Evolutionary conservation across 2,329 filamentous ascomycete genomes (phyloP).

Genomic region (Chaetoscypha palmicola): DNA sequence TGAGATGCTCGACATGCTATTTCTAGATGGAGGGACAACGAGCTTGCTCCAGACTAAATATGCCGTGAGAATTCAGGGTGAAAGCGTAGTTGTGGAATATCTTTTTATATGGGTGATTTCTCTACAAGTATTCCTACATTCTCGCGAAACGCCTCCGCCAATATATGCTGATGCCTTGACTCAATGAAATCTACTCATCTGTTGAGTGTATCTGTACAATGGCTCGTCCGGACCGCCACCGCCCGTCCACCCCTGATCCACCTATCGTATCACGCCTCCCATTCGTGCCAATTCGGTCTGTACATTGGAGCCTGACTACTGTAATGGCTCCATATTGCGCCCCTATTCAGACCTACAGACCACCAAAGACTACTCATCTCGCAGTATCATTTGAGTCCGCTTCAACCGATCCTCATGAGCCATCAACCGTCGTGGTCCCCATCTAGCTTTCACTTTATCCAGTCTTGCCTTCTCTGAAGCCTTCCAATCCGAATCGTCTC

Average conservation of each 20-base stretch:
- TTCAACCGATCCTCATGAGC: slow-evolving; percentile 50
- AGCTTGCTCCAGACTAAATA: too few relatives aligned
- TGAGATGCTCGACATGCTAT: too few relatives aligned
- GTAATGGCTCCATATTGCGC: neutral
- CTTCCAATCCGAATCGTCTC: slow-evolving; percentile 32
- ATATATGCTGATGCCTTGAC: slow-evolving; percentile 2
- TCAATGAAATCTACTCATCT: slow-evolving; percentile 2
- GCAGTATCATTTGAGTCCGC: slow-evolving; percentile 35
- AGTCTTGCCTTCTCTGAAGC: slow-evolving; percentile 38
- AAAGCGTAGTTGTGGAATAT: too few relatives aligned
- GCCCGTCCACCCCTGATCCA: too few relatives aligned
- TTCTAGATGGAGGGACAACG: too few relatives aligned
- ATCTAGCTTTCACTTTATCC: slow-evolving; percentile 45
- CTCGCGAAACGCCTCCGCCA: slow-evolving; percentile 1
- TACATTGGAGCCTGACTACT: too few relatives aligned
- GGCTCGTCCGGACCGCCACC: neutral
- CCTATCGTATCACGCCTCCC: neutral
- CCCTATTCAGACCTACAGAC: neutral
- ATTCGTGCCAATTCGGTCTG: neutral
- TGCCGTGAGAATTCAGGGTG: too few relatives aligned
- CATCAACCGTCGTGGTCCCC: slow-evolving; percentile 48
- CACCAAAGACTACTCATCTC: slow-evolving; percentile 20
- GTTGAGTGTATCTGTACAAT: slow-evolving; percentile 4
- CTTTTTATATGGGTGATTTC: too few relatives aligned
- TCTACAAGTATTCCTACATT: slow-evolving; percentile 1